Conservation (phyloP, 208 protist species). For the Leishmania guyanensis region DNA sequence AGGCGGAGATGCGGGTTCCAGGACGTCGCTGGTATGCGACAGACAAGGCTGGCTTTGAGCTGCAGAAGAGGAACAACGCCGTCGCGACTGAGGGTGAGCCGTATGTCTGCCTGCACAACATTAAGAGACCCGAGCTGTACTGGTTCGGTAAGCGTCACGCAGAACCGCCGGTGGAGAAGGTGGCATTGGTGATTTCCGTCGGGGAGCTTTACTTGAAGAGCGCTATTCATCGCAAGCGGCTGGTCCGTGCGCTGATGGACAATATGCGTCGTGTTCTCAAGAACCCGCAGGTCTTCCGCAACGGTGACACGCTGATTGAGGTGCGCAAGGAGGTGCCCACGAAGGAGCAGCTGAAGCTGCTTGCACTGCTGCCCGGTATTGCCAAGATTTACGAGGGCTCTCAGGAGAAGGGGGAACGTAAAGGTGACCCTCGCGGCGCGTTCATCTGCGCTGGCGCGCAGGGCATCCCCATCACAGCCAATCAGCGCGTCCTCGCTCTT, state of each 20-base stretch:
- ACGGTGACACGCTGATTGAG: slow-evolving; percentile 76
- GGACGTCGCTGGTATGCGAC: slow-evolving; percentile 76
- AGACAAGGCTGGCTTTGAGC: slow-evolving; percentile 50
- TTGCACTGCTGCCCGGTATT: slow-evolving; percentile 71
- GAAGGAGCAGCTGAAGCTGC: slow-evolving; percentile 53
- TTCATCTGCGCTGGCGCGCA: slow-evolving; percentile 59
- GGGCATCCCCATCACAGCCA: slow-evolving; percentile 67
- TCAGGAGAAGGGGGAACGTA: slow-evolving; percentile 23
- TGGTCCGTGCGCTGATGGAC: slow-evolving; percentile 63
- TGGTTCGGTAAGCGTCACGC: slow-evolving; percentile 68
- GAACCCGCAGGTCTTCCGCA: slow-evolving; percentile 68
- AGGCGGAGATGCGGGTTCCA: slow-evolving; percentile 61
- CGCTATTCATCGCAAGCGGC: slow-evolving; percentile 67
- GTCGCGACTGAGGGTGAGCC: slow-evolving; percentile 59
- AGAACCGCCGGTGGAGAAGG: slow-evolving; percentile 48
- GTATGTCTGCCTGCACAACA: slow-evolving; percentile 74
- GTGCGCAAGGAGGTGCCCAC: slow-evolving; percentile 55
- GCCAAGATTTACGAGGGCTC: slow-evolving; percentile 66
- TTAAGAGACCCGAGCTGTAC: slow-evolving; percentile 44
- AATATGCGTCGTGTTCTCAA: slow-evolving; percentile 62
- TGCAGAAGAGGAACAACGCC: slow-evolving; percentile 56
- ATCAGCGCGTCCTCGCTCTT: slow-evolving; percentile 64
- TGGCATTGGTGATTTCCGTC: slow-evolving; percentile 73
- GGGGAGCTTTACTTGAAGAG: slow-evolving; percentile 84
- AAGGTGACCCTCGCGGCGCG: slow-evolving; percentile 65